Evolutionary conservation across 305 asterid species (phyloP), one percentile per base, ranked within the genome.

Genomic region (Fraxinus platypoda): DNA sequence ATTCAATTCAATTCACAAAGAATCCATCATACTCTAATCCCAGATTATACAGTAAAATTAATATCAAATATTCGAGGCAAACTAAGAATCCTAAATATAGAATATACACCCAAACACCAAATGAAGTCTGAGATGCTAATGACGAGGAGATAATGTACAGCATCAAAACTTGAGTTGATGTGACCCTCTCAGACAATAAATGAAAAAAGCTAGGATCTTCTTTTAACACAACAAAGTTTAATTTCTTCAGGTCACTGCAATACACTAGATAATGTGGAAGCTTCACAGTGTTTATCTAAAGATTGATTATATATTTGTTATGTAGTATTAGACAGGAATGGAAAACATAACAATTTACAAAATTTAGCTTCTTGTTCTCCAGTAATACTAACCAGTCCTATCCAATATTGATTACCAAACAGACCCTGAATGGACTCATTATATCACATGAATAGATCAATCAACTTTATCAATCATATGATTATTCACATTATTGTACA

Each of bases 401-500:
- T 19, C 13, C 70, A 59, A 59, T 8, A 59, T 21, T 21, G 71
- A 28, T 62, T 54, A n/a, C 7, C 2, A 17, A 54, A 54, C 0
- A 19, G 13, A 23, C 71, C 71, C 15, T 62, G 71, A 62, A 62
- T 21, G 31, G 15, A 1, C 35, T 68, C 8, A 80, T 6, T 37
- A 23, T 30, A 19, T 76, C 30, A 70, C 43, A 75, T 43, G 35
- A 21, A 35, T 8, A 71, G 78, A 12, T 41, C 19, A 70, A 68
- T 46, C 23, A 52, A 66, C 5, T 49, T 35, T 11, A 71, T 54
- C 34, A 81, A 59, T 71, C 74, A 33, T 79, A 37, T 21, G 30
- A 75, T 80, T 21, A 81, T 41, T 81, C 75, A 17, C 59, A 35
- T 68, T 78, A 74, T 49, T 76, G 31, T 34, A 81, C 84, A 73